Evolutionary conservation across 306 rosid genomes (phyloP), one percentile per base, ranked within the genome.

Genomic region (Mucuna pruriens): DNA sequence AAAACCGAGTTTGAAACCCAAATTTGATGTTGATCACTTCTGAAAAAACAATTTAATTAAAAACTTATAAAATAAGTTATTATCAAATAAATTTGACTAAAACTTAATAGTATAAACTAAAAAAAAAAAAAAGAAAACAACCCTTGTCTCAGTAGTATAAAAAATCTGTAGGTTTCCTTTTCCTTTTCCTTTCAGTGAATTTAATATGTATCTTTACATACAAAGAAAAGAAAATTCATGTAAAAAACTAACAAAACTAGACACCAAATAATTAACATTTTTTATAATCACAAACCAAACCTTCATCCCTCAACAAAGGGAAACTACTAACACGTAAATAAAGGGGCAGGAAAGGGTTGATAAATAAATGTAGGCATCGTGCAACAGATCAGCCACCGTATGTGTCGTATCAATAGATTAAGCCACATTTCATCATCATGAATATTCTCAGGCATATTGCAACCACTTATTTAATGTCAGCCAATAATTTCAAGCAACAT

Each of bases 401-500:
- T 69, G 76, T 20, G 39, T 55, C 48, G 71, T 49, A 68, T 10
- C 74, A 82, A 57, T 48, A 70, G 60, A 52, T 10, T 36, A 52
- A 13, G 74, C 76, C 34, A 74, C 79, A 38, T 75, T 82, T 82
- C 70, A 66, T 82, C 70, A 66, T 82, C 81, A 82, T 81, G 64
- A 74, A 68, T 60, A 74, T 78, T 82, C 73, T 60, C 61, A 54
- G 39, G 62, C 89, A 78, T 74, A 55, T 71, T 79, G 73, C 49
- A 58, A 63, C 70, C 61, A 78, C 79, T 79, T 66, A 39, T 42
- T 45, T 25, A 36, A 86, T 55, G 81, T 70, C 58, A 76, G 17
- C 64, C 71, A 79, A 55, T 66, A 75, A 20, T 64, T 64, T 57
- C 81, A 61, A 74, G 52, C 83, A 74, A 54, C 72, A 40, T 76